Evolutionary conservation across 148 eudicot species (phyloP), one percentile per base, ranked within the genome.

Genomic region (Persicaria tinctoria): DNA sequence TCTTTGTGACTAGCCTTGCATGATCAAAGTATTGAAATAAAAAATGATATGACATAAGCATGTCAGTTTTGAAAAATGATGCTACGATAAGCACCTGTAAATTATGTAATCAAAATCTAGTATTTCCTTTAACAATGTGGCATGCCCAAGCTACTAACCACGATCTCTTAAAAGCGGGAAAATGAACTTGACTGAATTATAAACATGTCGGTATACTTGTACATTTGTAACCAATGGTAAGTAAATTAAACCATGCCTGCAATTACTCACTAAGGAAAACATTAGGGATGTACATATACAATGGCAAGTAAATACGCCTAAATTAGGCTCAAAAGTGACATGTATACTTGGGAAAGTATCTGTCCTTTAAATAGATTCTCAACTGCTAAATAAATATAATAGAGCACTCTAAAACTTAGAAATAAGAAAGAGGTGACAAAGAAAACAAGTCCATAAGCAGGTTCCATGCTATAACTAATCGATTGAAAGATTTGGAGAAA

Each of bases 171-270:
- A 5, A 50, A 50, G 10, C 0, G 32, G 32, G 32, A 50, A 50
- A 50, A 50, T 7, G 51, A 50, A 50, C 51, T 50, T 50, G 13
- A 54, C 16, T n/a, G 16, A 54, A 54, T 17, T 12, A n/a, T 16
- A 54, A 60, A 60, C 18, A 23, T 9, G 46, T 5, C 5, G 6
- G 41, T 55, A 68, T 90, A 94, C 98, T 96, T 94, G 83, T 94
- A 94, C 98, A 94, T 91, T 79, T 94, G 97, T 76, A 94, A 84
- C 98, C 98, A 94, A 77, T 94, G 98, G 85, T 82, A 94, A 79
- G 87, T 88, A 94, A 80, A 84, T 74, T 74, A 94, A 78, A 51
- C 97, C 89, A 76, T 97, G 97, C 85, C 97, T 91, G 91, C 50
- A 84, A 79, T 71, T 5, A 77, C 13, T 69, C 68, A 10, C 68